Percentiles rank a stretch among this genome's conserved stretches.
phyloP scores from a whole-genome alignment of 805 yeast genomes.

The Barnettozyma salicaria region DNA sequence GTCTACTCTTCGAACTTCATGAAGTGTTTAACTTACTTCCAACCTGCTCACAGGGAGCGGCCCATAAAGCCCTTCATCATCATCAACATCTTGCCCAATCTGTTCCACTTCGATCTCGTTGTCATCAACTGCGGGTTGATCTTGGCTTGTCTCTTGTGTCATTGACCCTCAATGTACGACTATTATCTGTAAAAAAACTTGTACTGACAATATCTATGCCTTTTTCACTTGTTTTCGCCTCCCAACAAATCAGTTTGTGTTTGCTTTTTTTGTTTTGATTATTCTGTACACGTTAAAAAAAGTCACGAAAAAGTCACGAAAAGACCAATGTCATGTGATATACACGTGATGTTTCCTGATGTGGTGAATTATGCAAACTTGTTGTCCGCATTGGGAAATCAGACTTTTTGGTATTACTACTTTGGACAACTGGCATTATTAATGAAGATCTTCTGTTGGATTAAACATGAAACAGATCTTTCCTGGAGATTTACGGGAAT shows the following conservation, averaged over 20 bases:
- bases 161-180: background rate
- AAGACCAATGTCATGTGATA: constrained; percentile 6
- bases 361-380: background rate
- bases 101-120: constrained; percentile 6
- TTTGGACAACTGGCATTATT: too few relatives aligned
- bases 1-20: too few relatives aligned
- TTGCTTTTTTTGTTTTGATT: constrained; percentile 15
- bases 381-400: too few relatives aligned
- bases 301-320: constrained; percentile 9
- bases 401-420: too few relatives aligned
- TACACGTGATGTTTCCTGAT: too few relatives aligned
- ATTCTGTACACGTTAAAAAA: constrained; percentile 1
- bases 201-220: background rate
- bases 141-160: constrained; percentile 15
- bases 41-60: constrained; percentile 50
- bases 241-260: background rate
- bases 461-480: constrained; percentile 18
- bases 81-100: constrained; percentile 32
- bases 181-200: background rate
- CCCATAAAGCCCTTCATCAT: constrained; percentile 50
- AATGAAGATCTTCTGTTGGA: too few relatives aligned
- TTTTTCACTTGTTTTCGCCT: background rate
- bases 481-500: constrained; percentile 12
- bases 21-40: constrained; percentile 35
- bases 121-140: background rate